Evolutionary conservation across 306 rosid genomes (phyloP), one percentile per base, ranked within the genome.

Genomic region (Hippophae rhamnoides): DNA sequence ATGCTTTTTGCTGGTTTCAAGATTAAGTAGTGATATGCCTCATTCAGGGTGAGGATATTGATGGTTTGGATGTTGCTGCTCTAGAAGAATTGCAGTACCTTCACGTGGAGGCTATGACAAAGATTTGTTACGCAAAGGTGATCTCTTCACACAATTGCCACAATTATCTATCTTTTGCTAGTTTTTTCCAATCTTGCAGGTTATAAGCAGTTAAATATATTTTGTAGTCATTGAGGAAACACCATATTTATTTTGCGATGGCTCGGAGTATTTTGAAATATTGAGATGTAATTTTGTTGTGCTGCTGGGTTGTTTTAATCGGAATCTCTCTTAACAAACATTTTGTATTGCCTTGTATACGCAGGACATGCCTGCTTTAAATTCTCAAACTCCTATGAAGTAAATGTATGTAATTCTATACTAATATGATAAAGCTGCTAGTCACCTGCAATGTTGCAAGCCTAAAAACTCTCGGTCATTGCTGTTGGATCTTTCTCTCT

Each of bases 1-100:
- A 31, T 31, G 38, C 3, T 31, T 31, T 31, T 31, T 31, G 38
- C 38, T 31, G 38, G 38, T 31, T 31, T 31, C 38, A 31, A 31
- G 38, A 31, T 31, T 31, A 31, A 31, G 38, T 4, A 31, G 38
- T 31, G 38, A 31, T 18, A 18, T 18, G 23, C 23, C 23, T 18
- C 23, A 18, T 65, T 67, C 61, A 86, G 95, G 85, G 87, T 66
- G 89, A 80, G 44, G 82, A 81, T 74, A 67, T 83, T 66, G 58
- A 67, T 52, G 87, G 78, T 57, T 65, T 86, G 78, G 85, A 83
- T 62, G 62, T 74, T 47, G 48, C 60, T 62, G 64, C 86, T 70
- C 87, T 86, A 69, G 95, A 80, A 72, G 85, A 83, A 70, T 78
- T 86, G 56, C 95, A 83, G 73, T 80, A 78, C 73, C 81, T 86